Evolutionary conservation across 2,329 filamentous ascomycete genomes (phyloP).

Genomic region (Colletotrichum sp.): DNA sequence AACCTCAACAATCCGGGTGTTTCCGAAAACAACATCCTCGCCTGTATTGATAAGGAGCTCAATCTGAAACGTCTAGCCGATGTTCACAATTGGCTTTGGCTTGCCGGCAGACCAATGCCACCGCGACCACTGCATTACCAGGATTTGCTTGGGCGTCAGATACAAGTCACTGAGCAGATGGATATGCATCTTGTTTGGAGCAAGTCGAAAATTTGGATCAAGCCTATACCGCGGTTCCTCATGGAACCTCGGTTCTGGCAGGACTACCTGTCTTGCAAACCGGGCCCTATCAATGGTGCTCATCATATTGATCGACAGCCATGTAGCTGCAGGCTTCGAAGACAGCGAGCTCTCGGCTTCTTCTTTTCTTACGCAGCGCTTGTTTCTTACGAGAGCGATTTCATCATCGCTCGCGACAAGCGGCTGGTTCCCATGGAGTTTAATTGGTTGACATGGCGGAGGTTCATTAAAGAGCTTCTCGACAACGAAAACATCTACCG

Average conservation of each 20-base stretch:
- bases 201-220: background rate
- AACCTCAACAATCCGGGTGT: fast-evolving
- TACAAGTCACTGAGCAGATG: background rate
- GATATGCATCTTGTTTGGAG: background rate
- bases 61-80: background rate
- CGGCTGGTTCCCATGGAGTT: constrained; percentile 35
- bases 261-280: background rate
- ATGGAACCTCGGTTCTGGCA: background rate
- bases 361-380: constrained; percentile 42
- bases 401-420: constrained; percentile 37
- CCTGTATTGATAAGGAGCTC: background rate
- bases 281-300: fast-evolving
- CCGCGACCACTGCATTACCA: constrained; percentile 44
- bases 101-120: constrained; percentile 37
- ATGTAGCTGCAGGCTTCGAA: background rate
- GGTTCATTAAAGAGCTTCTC: constrained; percentile 33
- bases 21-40: background rate
- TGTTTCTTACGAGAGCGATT: constrained; percentile 41
- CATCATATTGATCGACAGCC: fast-evolving
- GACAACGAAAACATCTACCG: constrained; percentile 30
- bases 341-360: constrained; percentile 34
- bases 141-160: constrained; percentile 32
- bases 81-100: constrained; percentile 29
- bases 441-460: constrained; percentile 42
- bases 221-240: background rate